A percentile compares a stretch with the other conserved stretches of the same genome.
Conservation (phyloP, 225 moss, liverwort and hornwort genomes). For the Takakia lepidozioides region DNA sequence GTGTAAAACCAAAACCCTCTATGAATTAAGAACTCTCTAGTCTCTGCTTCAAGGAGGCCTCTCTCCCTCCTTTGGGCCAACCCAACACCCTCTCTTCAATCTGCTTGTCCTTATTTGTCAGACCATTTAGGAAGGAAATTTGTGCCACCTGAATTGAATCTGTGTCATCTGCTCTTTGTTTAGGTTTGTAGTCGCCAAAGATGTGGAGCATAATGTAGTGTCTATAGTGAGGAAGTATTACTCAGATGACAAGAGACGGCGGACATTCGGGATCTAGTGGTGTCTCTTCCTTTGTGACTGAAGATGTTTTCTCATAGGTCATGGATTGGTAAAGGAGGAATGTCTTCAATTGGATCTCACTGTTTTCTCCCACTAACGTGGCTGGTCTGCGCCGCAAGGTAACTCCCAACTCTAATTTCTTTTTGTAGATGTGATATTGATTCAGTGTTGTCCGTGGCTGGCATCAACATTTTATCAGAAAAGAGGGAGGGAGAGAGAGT, state of each 20-base stretch:
- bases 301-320: too few relatives aligned
- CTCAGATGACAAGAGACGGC: conserved; percentile 62
- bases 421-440: too few relatives aligned
- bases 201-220: conserved; percentile 69
- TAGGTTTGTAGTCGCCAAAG: conserved; percentile 95
- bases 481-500: too few relatives aligned
- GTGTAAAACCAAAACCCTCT: conserved; percentile 98
- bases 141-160: too few relatives aligned
- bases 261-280: conserved; percentile 60
- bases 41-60: conserved; percentile 84
- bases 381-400: conserved; percentile 75
- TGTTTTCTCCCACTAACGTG: conserved; percentile 40
- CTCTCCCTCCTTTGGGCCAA: conserved; percentile 29
- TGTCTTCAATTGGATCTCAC: conserved; percentile 81
- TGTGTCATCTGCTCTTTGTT: too few relatives aligned
- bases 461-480: too few relatives aligned
- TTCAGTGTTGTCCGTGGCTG: too few relatives aligned
- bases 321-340: too few relatives aligned
- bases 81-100: neutral
- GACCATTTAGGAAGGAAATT: too few relatives aligned
- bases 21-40: conserved; percentile 80
- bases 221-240: conserved; percentile 77
- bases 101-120: neutral
- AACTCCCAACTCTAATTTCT: too few relatives aligned
- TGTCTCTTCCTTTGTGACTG: too few relatives aligned